phyloP scores from a whole-genome alignment of 192 early-diverging fungal genomes.

The Chytriomyces confervae region DNA sequence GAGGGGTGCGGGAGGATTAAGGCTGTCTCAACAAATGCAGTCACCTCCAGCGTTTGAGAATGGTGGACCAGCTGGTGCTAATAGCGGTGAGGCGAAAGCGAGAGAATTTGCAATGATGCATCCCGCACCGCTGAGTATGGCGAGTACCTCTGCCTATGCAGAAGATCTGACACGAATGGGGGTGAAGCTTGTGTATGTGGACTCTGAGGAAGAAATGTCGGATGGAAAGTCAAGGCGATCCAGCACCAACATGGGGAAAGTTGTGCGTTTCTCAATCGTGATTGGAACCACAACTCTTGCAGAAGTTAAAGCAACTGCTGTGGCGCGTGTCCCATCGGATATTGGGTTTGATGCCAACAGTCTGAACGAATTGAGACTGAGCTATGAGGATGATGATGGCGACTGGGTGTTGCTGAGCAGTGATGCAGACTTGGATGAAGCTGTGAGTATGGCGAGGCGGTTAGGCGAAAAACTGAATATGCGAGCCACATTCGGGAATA shows the following conservation, averaged over 20 bases:
- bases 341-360: no score
- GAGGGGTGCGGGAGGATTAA: not conserved
- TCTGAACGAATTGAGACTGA: constrained; percentile 19
- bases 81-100: not conserved
- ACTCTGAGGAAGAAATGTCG: constrained; percentile 32
- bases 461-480: constrained; percentile 55
- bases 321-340: not conserved
- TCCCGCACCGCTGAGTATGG: not conserved
- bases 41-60: not conserved
- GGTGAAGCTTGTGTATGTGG: not conserved
- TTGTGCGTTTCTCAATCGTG: constrained; percentile 38
- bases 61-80: not conserved
- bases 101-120: not conserved
- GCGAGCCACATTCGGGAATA: not conserved
- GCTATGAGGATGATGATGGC: constrained; percentile 92
- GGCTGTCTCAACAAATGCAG: not conserved
- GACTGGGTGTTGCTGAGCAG: constrained; percentile 84
- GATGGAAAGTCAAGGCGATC: constrained; percentile 10
- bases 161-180: not conserved
- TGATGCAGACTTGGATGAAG: constrained; percentile 84
- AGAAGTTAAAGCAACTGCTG: not conserved
- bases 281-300: not conserved
- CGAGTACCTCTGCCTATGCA: not conserved
- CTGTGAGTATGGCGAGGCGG: constrained; percentile 81
- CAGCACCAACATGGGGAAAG: constrained; percentile 14